Base-by-base conservation (phyloP, 495 filamentous ascomycete genomes). In the Hypoxylon crocopeplum region DNA sequence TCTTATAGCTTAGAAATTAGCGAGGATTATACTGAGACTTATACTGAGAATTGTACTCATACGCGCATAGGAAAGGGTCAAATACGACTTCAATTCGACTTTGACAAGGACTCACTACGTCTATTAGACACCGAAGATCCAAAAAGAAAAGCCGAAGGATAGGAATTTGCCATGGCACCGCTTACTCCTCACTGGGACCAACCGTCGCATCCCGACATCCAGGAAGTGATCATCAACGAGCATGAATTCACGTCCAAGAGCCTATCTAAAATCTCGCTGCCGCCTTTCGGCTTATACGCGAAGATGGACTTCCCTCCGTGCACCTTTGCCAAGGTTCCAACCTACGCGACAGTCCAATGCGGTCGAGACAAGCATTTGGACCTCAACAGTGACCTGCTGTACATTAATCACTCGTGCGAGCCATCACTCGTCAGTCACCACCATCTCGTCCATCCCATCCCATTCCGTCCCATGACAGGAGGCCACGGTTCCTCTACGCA, bases 361-460 rank as follows among this genome's bases (percentile, higher is more conserved):
- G 82, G 82, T 22, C 70, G 61, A 33, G 69, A 85, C 67, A 74
- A 72, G 49, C 88, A 92, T 73, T 78, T 91, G 69, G 84, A 90
- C 68, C 78, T 92, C 30, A 90, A 92, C 74, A 86, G 81, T 56
- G 88, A 91, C 65, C 70, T 91, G 48, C 81, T 92, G 42, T 91
- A 82, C 74, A 86, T 85, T 75, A 91, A 92, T 70, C 88, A 92
- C 75, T 85, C 81, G 0, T 92, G 88, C 75, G 78, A 77, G 21
- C 88, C 88, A 2, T 81, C 82, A 36, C 75, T 92, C 21, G 79
- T 86, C 48, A 66, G 72, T 75, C 19, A 33, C 29, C 34, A 27
- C 24, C 24, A 27, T 27, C 24, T n/a, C 24, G 8, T 27, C 24
- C 24, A 27, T 27, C 24, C 24, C 24, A 16, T 38, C 34, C 34